phyloP scores from a whole-genome alignment of 768 basidiomycete genomes.

The Ephemerocybe angulata region DNA sequence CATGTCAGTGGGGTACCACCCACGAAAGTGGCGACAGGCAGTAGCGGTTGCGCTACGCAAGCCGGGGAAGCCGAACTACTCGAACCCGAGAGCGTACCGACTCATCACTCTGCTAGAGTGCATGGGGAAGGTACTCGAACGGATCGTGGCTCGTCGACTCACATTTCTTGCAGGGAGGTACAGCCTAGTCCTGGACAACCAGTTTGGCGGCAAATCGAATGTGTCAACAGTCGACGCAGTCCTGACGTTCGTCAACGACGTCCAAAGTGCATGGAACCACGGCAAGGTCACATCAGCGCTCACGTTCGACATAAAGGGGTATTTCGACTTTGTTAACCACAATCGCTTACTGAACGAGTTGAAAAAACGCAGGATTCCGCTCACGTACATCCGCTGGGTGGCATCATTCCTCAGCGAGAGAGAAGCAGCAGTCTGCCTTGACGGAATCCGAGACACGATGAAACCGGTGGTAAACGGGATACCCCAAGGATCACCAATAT shows the following conservation, averaged over 20 bases:
- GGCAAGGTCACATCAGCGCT: constrained; percentile 19
- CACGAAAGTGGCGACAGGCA: constrained; percentile 21
- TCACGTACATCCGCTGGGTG: constrained; percentile 17
- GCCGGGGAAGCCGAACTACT: constrained; percentile 34
- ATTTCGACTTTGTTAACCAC: constrained; percentile 26
- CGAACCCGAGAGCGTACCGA: constrained; percentile 28
- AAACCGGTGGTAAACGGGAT: constrained; percentile 26
- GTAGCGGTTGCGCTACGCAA: constrained; percentile 31
- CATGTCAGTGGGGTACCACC: constrained; percentile 23
- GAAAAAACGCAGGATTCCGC: constrained; percentile 15
- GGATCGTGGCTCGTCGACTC: constrained; percentile 22
- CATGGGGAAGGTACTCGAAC: constrained; percentile 30
- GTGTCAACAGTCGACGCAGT: constrained; percentile 22
- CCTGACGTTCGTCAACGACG: constrained; percentile 22
- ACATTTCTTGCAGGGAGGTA: constrained; percentile 18
- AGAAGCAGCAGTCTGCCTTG: constrained; percentile 21
- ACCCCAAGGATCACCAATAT: constrained; percentile 29
- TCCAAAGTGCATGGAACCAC: constrained; percentile 23
- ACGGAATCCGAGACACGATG: constrained; percentile 20
- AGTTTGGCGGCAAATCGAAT: too few relatives aligned
- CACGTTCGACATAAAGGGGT: constrained; percentile 28
- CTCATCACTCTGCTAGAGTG: constrained; percentile 33
- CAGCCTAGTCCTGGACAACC: constrained; percentile 20
- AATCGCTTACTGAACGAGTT: constrained; percentile 21
- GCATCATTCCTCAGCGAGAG: constrained; percentile 15